Base-by-base conservation (phyloP, 179 eudicot species). In the Silene vulgaris region DNA sequence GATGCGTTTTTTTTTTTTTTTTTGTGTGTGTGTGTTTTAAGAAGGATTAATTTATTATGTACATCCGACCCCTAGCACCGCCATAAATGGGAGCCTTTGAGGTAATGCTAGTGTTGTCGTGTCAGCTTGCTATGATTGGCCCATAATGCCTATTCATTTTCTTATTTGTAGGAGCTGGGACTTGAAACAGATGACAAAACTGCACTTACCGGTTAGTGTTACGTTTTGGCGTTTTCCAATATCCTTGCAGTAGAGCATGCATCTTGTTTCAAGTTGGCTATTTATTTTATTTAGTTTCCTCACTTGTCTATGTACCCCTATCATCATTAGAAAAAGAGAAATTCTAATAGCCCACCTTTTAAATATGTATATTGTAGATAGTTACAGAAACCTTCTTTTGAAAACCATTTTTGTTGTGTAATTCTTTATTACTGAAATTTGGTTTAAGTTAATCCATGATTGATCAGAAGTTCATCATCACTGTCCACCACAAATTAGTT, bases 101-200 rank as follows among this genome's bases (percentile, higher is more conserved):
- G 3, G 8, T 40, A 40, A 8, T 8, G 12, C 48, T 40, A 40
- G 48, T 59, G 64, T 59, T 8, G 48, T 40, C 48, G 48, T 40
- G 12, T 19, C 70, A 67, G 26, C 6, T 8, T 17, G 30, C 80
- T 71, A 72, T 69, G 37, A 19, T 79, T 74, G 16, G 40, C 43
- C 5, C 32, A 63, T 77, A 64, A 3, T 48, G 40, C 66, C 48
- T 82, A 45, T 61, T 71, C 35, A 40, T 67, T 17, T 73, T 16
- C 50, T 17, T 65, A 29, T 65, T 17, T 43, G 2, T 82, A 96
- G 99, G 99, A 96, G 85, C 76, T 96, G 84, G 99, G 99, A 37
- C 77, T 96, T 56, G 97, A 96, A 82, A 84, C 97, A 14, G 99
- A 96, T 83, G 97, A 96, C 85, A 96, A 96, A 84, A 90, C 99